Percentiles rank a stretch among this genome's conserved stretches.
phyloP scores from a whole-genome alignment of 1,139 yeast genomes.

The Blastobotrys persicus region DNA sequence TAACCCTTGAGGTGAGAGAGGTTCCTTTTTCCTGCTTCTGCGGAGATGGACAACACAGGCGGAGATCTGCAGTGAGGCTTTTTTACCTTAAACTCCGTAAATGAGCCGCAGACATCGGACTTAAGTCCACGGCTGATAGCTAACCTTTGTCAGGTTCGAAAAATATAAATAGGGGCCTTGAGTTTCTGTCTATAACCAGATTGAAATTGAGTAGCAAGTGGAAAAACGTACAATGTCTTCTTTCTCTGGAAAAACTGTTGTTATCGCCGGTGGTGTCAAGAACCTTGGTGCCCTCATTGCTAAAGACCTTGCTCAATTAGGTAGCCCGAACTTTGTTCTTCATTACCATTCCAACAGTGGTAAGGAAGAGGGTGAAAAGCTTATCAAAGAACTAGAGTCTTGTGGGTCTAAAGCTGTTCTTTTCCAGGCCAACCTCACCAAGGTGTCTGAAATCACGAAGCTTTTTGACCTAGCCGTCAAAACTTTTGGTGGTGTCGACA shows the following conservation, averaged over 20 bases:
- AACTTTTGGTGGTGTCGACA: conserved; percentile 50
- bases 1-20: too few relatives aligned
- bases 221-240: conserved; percentile 3
- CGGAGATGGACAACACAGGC: too few relatives aligned
- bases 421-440: conserved; percentile 48
- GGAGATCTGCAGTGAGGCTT: too few relatives aligned
- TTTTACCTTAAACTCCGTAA: too few relatives aligned
- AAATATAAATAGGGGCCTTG: neutral
- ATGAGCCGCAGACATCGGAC: neutral
- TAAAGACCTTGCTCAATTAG: conserved; percentile 52
- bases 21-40: too few relatives aligned
- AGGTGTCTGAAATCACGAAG: conserved; percentile 43
- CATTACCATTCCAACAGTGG: conserved; percentile 53
- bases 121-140: neutral
- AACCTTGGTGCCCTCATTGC: conserved; percentile 62
- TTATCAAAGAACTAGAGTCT: conserved; percentile 42
- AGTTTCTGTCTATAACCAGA: neutral
- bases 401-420: conserved; percentile 45
- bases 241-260: conserved; percentile 48
- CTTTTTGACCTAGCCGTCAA: conserved; percentile 49
- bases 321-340: conserved; percentile 51
- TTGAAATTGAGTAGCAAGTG: neutral
- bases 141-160: neutral
- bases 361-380: conserved; percentile 41
- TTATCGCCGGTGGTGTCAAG: conserved; percentile 66